These are phyloP conservation scores for Pythium biforme DNA, from an alignment of 352 stramenopile genomes.

Conservation along the genomic window DNA sequence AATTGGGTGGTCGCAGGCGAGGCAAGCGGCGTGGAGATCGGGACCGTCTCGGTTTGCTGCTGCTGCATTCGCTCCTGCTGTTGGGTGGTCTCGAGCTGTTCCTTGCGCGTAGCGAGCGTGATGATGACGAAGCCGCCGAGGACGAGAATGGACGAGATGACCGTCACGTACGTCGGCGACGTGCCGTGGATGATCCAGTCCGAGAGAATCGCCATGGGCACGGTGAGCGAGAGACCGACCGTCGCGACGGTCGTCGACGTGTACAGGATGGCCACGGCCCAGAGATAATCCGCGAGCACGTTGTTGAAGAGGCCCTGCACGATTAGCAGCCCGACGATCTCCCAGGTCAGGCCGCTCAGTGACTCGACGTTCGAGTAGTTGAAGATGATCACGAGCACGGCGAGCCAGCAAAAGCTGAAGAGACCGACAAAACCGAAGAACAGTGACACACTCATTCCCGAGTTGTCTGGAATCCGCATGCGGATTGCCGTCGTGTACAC, in stretches of 20 bases:
- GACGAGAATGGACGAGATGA: slow-evolving; percentile 63
- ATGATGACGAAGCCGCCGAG: slow-evolving; percentile 73
- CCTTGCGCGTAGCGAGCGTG: slow-evolving; percentile 38
- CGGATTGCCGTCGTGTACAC: slow-evolving; percentile 92
- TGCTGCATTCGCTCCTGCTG: slow-evolving; percentile 6
- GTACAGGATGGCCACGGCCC: slow-evolving; percentile 92
- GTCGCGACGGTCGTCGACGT: slow-evolving; percentile 95
- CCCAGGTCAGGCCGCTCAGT: slow-evolving; percentile 51
- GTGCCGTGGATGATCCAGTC: slow-evolving; percentile 77
- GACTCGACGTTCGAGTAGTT: slow-evolving; percentile 63
- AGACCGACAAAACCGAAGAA: slow-evolving; percentile 95
- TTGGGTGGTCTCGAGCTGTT: slow-evolving; percentile 5
- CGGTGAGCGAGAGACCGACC: slow-evolving; percentile 94
- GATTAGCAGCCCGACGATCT: slow-evolving; percentile 83
- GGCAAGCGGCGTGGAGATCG: slow-evolving; percentile 2
- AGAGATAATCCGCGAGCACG: slow-evolving; percentile 95
- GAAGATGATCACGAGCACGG: slow-evolving; percentile 64
- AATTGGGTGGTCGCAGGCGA: slow-evolving; percentile 14
- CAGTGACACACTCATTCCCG: slow-evolving; percentile 88
- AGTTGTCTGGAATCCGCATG: slow-evolving; percentile 70
- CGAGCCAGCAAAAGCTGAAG: slow-evolving; percentile 84
- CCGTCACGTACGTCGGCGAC: slow-evolving; percentile 48
- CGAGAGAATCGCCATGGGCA: slow-evolving; percentile 92
- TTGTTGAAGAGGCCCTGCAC: slow-evolving; percentile 94
- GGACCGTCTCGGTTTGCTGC: background rate